A percentile compares a stretch with the other conserved stretches of the same genome.
These are phyloP conservation scores for Phytophthora palmivora DNA, from an alignment of 352 stramenopile genomes.

Conservation along the genomic window DNA sequence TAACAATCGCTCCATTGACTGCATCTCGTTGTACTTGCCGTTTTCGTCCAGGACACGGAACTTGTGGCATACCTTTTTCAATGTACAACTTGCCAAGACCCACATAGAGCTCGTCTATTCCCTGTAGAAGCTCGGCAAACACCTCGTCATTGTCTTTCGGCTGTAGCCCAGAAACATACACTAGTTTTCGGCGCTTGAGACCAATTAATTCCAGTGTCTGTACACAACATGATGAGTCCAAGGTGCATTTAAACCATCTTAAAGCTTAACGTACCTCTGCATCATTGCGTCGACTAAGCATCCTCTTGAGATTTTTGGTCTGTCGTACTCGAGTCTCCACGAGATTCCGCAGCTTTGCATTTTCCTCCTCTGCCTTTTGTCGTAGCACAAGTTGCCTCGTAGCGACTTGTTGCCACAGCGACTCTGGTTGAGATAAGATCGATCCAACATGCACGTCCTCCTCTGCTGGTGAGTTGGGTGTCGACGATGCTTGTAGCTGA, in stretches of 20 bases:
- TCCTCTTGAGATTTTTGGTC: conserved; percentile 48
- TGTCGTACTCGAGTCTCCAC: conserved; percentile 27
- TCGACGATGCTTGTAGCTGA: conserved; percentile 22
- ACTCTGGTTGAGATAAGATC: conserved; percentile 21
- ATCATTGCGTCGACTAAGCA: conserved; percentile 37
- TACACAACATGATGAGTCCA: not conserved
- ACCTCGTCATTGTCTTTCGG: conserved; percentile 30
- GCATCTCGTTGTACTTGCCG: conserved; percentile 18
- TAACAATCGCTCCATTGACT: conserved; percentile 23
- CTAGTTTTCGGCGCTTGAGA: conserved; percentile 32
- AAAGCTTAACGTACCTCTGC: conserved; percentile 22
- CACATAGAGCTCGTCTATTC: conserved; percentile 29
- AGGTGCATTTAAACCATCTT: not conserved
- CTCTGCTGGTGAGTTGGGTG: conserved; percentile 15
- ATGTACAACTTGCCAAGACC: conserved; percentile 31
- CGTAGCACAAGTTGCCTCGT: conserved; percentile 26
- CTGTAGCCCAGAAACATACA: not conserved
- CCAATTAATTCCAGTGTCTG: conserved; percentile 34
- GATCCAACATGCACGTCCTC: conserved; percentile 15
- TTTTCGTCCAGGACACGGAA: conserved; percentile 26
- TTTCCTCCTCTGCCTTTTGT: conserved; percentile 27
- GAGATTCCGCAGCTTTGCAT: conserved; percentile 15
- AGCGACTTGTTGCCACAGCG: conserved; percentile 36
- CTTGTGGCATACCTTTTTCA: conserved; percentile 21
- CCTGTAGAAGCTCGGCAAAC: conserved; percentile 30